Base-by-base conservation (phyloP, 768 basidiomycete genomes). In the Boletus tylopilopsis region DNA sequence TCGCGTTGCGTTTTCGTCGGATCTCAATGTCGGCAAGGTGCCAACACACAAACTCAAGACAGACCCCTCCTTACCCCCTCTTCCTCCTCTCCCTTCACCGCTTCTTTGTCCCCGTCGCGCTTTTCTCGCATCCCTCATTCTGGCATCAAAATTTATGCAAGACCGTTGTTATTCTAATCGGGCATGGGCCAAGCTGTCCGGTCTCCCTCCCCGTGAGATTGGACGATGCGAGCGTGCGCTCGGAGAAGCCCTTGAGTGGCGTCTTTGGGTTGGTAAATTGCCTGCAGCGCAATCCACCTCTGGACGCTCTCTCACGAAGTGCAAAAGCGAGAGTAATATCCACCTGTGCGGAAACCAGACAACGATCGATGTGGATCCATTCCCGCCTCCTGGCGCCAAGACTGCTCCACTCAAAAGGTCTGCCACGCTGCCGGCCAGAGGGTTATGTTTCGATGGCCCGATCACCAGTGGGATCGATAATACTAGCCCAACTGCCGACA, bases 101-200 rank as follows among this genome's bases (percentile, higher is more conserved):
- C 78, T 96, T 23, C 76, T 91, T 35, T 95, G 94, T 61, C 91
- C 94, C 2, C 81, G 94, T 23, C 80, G 94, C 22, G 81, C 91
- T 0, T 96, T 97, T 68, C 75, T 96, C 9, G 91, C 91, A 0
- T 83, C 90, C 0, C 73, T 97, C 35, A 91, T 97, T 48, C 76
- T 92, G 44, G 94, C 94, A 0, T 87, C 88, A 15, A 97, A 97
- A 60, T 94, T 94, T 64, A 82, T 88, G 53, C 92, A 94, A 71
- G 94, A 97, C 61, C 85, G 90, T 43, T 91, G 89, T 36, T 96
- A 94, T 60, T 93, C 90, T 13, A 95, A 96, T 65, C 81, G 84
- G 23, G 93, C 94, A 16, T 96, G 94, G 94, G 88, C 90, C 2
- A 93, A 94, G 61, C 78, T 97, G 6, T 89, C 88, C n/a, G 92